These are phyloP conservation scores for Talaromyces trachyspermus DNA, from an alignment of 495 filamentous ascomycete species.

Conservation along the genomic window DNA sequence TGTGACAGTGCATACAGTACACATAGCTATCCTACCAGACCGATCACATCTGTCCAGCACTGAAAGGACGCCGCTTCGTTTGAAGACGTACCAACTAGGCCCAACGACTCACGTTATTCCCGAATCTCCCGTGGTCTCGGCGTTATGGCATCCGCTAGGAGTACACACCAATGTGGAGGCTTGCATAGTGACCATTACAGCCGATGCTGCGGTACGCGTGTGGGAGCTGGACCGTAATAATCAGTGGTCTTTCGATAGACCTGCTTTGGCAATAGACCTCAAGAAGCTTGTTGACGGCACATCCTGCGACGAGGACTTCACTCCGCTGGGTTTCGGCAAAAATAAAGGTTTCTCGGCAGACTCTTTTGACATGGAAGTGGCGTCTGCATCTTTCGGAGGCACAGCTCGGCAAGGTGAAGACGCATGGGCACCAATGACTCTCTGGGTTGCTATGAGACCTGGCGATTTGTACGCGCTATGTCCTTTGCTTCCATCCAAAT, in stretches of 20 bases:
- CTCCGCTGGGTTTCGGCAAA: constrained; percentile 57
- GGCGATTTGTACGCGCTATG: constrained; percentile 90
- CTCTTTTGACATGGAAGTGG: constrained; percentile 77
- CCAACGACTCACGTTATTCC: constrained; percentile 84
- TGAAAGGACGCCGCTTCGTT: constrained; percentile 57
- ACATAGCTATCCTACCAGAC: constrained; percentile 72
- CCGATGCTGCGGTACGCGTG: constrained; percentile 73
- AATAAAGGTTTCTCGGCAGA: constrained; percentile 82
- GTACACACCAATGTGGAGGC: constrained; percentile 48
- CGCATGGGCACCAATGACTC: constrained; percentile 83
- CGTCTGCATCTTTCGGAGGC: constrained; percentile 74
- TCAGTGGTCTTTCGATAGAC: constrained; percentile 74
- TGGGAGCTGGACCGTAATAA: constrained; percentile 80
- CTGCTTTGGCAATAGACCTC: constrained; percentile 74
- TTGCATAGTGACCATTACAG: constrained; percentile 75
- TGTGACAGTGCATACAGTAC: constrained; percentile 73
- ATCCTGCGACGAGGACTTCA: constrained; percentile 67
- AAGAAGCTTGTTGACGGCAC: constrained; percentile 74
- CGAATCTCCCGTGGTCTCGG: constrained; percentile 65
- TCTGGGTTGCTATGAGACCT: constrained; percentile 84
- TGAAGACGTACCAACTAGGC: constrained; percentile 78
- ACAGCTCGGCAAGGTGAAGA: constrained; percentile 55
- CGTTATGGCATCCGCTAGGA: constrained; percentile 82
- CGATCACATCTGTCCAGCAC: constrained; percentile 59
- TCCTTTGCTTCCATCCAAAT: constrained; percentile 73